Conservation (phyloP, 768 basidiomycete species). For the Pleurotus ostreatus region DNA sequence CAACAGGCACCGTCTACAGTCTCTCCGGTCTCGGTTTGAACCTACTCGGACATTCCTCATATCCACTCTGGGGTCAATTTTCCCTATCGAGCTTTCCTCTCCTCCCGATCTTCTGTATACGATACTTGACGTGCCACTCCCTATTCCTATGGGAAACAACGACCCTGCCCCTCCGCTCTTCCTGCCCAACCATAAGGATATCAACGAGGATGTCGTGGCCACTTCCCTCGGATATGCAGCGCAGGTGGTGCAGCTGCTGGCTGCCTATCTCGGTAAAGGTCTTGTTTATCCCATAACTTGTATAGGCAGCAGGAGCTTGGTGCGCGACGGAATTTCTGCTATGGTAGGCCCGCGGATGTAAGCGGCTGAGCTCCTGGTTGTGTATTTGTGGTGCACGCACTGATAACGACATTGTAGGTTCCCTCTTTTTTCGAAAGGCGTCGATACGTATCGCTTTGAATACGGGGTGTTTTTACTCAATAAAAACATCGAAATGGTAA, state of each 20-base stretch:
- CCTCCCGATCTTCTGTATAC: slow-evolving; percentile 86
- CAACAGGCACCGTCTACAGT: slow-evolving; percentile 40
- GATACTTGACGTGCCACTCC: slow-evolving; percentile 84
- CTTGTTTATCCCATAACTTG: slow-evolving; percentile 89
- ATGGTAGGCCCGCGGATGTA: slow-evolving; percentile 96
- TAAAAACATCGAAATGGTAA: slow-evolving; percentile 94
- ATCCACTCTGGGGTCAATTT: slow-evolving; percentile 70
- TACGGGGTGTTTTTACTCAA: slow-evolving; percentile 96
- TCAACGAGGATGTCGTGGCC: slow-evolving; percentile 84
- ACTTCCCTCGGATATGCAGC: slow-evolving; percentile 90
- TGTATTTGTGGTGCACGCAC: not conserved
- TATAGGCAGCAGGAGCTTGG: slow-evolving; percentile 85
- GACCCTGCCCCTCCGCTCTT: slow-evolving; percentile 84
- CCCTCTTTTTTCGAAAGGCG: slow-evolving; percentile 90
- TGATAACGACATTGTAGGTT: slow-evolving; percentile 52
- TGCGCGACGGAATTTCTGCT: slow-evolving; percentile 88
- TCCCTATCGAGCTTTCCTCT: slow-evolving; percentile 84
- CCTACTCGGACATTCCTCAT: slow-evolving; percentile 62
- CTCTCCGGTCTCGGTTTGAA: slow-evolving; percentile 45
- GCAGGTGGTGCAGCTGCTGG: slow-evolving; percentile 78
- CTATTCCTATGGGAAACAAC: slow-evolving; percentile 69
- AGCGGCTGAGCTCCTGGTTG: slow-evolving; percentile 23
- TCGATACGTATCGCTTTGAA: slow-evolving; percentile 95
- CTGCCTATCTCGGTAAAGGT: slow-evolving; percentile 69
- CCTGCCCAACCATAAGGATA: slow-evolving; percentile 57